Evolutionary conservation across 768 basidiomycete genomes (phyloP).

Genomic region (Basidioascus undulatus): DNA sequence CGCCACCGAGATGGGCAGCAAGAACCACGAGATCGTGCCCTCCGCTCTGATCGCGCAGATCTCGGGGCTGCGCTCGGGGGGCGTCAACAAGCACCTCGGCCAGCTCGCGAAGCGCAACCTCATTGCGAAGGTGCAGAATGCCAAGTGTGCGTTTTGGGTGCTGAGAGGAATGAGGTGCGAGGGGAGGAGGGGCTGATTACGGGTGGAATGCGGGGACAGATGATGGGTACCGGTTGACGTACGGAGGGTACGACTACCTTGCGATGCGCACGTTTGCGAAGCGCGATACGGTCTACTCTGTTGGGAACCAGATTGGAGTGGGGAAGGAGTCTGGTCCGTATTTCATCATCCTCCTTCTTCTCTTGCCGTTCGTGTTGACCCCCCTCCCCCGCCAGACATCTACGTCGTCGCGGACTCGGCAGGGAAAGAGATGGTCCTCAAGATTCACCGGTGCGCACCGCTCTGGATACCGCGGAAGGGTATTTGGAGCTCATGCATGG

Average conservation of each 20-base stretch:
- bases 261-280: slow-evolving; percentile 83
- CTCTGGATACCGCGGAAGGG: not conserved
- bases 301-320: slow-evolving; percentile 94
- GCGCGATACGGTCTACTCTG: slow-evolving; percentile 62
- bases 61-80: slow-evolving; percentile 73
- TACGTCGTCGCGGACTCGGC: slow-evolving; percentile 69
- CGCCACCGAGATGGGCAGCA: slow-evolving; percentile 95
- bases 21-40: slow-evolving; percentile 93
- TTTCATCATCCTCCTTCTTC: not conserved
- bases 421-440: slow-evolving; percentile 68
- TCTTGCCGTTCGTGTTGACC: not conserved
- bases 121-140: slow-evolving; percentile 67
- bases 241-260: slow-evolving; percentile 93
- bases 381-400: slow-evolving; percentile 32
- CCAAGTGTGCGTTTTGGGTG: slow-evolving; percentile 43
- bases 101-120: slow-evolving; percentile 76
- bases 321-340: slow-evolving; percentile 87
- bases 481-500: not conserved
- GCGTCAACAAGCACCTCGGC: slow-evolving; percentile 78
- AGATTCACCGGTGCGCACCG: slow-evolving; percentile 55
- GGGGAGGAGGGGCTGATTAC: not conserved
- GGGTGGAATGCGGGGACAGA: slow-evolving; percentile 27
- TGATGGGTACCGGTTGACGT: slow-evolving; percentile 88
- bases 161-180: not conserved
- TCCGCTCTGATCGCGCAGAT: slow-evolving; percentile 70